Evolutionary conservation across 169 alveolate genomes (phyloP).

Genomic region (Babesia ovis): DNA sequence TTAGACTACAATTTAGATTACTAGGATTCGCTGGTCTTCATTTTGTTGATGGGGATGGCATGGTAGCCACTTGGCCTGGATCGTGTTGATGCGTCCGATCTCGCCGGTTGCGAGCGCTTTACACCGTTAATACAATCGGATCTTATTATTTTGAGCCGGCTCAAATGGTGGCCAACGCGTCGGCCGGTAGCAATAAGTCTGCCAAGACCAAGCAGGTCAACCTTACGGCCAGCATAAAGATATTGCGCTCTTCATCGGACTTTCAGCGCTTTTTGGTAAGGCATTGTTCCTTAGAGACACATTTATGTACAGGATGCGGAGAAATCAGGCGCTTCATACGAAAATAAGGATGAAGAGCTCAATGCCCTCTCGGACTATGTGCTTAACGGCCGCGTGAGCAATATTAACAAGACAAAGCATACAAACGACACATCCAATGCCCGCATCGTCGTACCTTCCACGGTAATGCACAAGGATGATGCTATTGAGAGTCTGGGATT

Average conservation of each 20-base stretch:
- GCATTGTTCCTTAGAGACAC: too few relatives aligned
- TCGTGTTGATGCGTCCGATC: not conserved
- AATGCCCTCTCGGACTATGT: conserved; percentile 44
- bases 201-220: conserved; percentile 59
- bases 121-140: not conserved
- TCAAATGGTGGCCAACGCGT: conserved; percentile 40
- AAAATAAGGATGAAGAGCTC: conserved; percentile 41
- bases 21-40: too few relatives aligned
- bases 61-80: not conserved
- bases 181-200: conserved; percentile 16
- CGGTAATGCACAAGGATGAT: conserved; percentile 59
- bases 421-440: conserved; percentile 18
- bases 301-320: conserved; percentile 21
- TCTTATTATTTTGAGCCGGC: not conserved
- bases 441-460: conserved; percentile 58
- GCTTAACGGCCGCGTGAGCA: conserved; percentile 38
- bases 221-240: conserved; percentile 39
- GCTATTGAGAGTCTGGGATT: conserved; percentile 48
- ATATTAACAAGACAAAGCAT: conserved; percentile 52
- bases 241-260: conserved; percentile 48
- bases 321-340: conserved; percentile 18
- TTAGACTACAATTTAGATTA: too few relatives aligned
- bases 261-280: conserved; percentile 56
- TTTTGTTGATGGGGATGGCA: conserved; percentile 3
- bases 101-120: not conserved